phyloP scores from a whole-genome alignment of 1,284 basidiomycete genomes.

The Sutorius eximius region DNA sequence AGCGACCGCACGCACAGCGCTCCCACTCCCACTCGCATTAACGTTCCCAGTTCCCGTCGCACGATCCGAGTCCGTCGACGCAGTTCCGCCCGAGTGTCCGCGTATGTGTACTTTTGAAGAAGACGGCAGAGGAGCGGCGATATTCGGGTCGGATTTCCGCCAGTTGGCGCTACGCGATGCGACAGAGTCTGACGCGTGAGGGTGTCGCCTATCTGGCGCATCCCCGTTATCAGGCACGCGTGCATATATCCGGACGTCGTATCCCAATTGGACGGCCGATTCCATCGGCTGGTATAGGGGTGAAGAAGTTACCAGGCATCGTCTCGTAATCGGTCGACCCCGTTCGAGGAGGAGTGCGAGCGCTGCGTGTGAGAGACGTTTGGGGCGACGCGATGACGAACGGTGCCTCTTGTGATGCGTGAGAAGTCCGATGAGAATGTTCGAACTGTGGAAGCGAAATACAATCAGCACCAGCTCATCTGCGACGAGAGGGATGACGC shows the following conservation, averaged over 20 bases:
- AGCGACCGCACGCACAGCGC: slow-evolving; percentile 8
- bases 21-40: slow-evolving; percentile 4
- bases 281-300: slow-evolving; percentile 83
- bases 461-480: slow-evolving; percentile 4
- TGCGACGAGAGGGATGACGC: slow-evolving; percentile 30
- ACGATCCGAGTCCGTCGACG: slow-evolving; percentile 29
- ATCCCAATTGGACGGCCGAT: slow-evolving; percentile 70
- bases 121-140: neutral
- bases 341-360: slow-evolving; percentile 72
- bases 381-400: slow-evolving; percentile 32
- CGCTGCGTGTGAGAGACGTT: slow-evolving; percentile 66
- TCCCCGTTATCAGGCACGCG: slow-evolving; percentile 74
- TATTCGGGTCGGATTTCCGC: slow-evolving; percentile 24
- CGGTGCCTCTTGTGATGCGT: slow-evolving; percentile 59
- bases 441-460: slow-evolving; percentile 53
- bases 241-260: slow-evolving; percentile 75
- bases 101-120: slow-evolving; percentile 20
- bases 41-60: neutral
- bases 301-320: slow-evolving; percentile 78
- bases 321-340: slow-evolving; percentile 63
- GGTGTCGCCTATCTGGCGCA: slow-evolving; percentile 48
- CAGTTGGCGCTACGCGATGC: slow-evolving; percentile 16
- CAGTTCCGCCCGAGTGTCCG: slow-evolving; percentile 36
- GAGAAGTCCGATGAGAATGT: slow-evolving; percentile 79
- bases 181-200: slow-evolving; percentile 12